phyloP scores from a whole-genome alignment of 495 filamentous ascomycete species.

The Hypoxylon perforatum region DNA sequence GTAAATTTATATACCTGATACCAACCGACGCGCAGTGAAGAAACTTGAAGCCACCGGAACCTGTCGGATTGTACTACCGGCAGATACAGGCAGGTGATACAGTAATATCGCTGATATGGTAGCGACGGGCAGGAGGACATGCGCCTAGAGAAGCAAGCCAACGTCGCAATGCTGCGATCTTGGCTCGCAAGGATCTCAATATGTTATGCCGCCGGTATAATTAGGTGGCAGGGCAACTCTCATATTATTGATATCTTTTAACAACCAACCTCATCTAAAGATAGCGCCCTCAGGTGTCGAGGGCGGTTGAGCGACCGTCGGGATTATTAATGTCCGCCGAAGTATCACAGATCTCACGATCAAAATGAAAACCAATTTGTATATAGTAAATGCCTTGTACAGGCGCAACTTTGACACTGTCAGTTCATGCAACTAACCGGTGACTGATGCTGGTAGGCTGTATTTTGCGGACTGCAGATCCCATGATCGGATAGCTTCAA shows the following conservation, averaged over 20 bases:
- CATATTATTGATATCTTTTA: slow-evolving; percentile 1
- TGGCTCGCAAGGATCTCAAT: slow-evolving; percentile 29
- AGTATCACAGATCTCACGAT: slow-evolving; percentile 26
- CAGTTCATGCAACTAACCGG: slow-evolving; percentile 30
- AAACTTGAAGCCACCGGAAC: slow-evolving; percentile 5
- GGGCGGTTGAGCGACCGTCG: background rate
- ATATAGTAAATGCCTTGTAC: slow-evolving; percentile 7
- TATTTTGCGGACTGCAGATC: slow-evolving; percentile 5
- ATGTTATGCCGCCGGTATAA: background rate
- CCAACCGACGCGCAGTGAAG: background rate
- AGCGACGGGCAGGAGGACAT: slow-evolving; percentile 8
- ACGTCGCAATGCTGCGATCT: slow-evolving; percentile 20
- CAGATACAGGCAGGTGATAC: slow-evolving; percentile 24
- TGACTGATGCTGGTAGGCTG: slow-evolving; percentile 13
- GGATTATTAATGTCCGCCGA: background rate
- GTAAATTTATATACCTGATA: background rate
- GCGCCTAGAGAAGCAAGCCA: slow-evolving; percentile 22
- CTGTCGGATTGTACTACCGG: slow-evolving; percentile 19
- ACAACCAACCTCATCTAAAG: background rate
- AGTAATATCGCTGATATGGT: slow-evolving; percentile 32
- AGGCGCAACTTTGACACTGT: slow-evolving; percentile 15
- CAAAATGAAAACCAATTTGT: slow-evolving; percentile 18
- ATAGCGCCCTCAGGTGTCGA: background rate
- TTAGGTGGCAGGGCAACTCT: slow-evolving; percentile 2
- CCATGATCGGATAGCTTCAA: background rate